Percentiles rank a stretch among this genome's conserved stretches.
Evolutionary conservation across 192 early-diverging fungal species (phyloP).

Genomic region (Funneliformis geosporum): DNA sequence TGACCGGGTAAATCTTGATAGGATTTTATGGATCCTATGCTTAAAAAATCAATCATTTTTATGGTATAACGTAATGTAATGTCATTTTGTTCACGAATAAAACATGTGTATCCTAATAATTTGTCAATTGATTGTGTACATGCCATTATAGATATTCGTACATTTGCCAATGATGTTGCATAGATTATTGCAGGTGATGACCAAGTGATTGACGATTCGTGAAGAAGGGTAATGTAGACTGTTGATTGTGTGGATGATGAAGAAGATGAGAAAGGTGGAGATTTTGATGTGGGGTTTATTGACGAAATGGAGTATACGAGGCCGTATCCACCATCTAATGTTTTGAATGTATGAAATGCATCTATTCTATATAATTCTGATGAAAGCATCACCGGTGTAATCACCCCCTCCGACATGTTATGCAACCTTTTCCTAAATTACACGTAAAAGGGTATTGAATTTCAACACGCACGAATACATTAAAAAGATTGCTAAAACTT

Average conservation of each 20-base stretch:
- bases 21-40: background rate
- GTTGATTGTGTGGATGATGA: background rate
- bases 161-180: background rate
- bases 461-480: background rate
- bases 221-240: background rate
- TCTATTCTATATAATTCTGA: background rate
- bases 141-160: background rate
- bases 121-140: background rate
- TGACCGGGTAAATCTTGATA: background rate
- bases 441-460: background rate
- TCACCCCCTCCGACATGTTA: background rate
- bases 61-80: background rate
- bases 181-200: background rate
- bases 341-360: background rate
- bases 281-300: background rate
- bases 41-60: background rate
- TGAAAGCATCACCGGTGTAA: background rate
- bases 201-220: background rate
- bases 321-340: background rate
- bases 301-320: background rate
- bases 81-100: background rate
- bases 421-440: background rate
- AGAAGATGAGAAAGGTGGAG: background rate
- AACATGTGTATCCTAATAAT: background rate
- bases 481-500: background rate